Base-by-base conservation (phyloP, 192 early-diverging fungal genomes). In the Coemansia sp. region DNA sequence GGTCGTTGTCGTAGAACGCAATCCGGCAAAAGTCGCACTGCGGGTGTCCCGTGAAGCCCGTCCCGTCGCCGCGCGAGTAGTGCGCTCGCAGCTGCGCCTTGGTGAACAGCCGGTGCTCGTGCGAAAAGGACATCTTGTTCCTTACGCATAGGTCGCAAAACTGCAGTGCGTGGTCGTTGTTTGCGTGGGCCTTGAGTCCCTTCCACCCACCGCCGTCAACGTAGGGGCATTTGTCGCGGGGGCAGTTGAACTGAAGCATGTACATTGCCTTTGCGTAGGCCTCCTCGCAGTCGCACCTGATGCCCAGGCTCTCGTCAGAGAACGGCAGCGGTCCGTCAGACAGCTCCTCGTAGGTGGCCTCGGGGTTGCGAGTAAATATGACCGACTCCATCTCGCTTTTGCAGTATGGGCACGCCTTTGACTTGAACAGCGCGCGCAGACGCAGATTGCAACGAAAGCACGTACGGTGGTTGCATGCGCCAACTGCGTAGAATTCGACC, bases 391-490 rank as follows among this genome's bases (percentile, higher is more conserved):
- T 88, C 27, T 94, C 93, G 7, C 89, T 91, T 85, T 98, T 98
- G 86, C 96, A 98, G 71, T 90, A 89, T 35, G 93, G 89, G 71
- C 96, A 98, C 22, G 89, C 86, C 43, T 88, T 88, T 37, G 85
- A 88, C 76, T 96, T 91, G 75, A 96, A 96, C 15, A 98, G 77
- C 17, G 93, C 92, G 41, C 97, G 86, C 41, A 99, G 80, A 36
- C 97, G 86, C 29, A 99, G 81, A 15, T 89, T 92, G 73, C 97
- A 99, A 14, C 93, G 74, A 64, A 96, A 94, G 77, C 97, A 99
- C 1, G 93, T 91, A n/a, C 89, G 85, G 74, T 98, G 96, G 68
- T 98, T 92, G 74, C 96, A 98, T 54, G 88, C 86, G 2, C 93
- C 90, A 35, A 98, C 79, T 7, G 95, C 93, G 73, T 91, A 94